Base-by-base conservation (phyloP, 2,329 filamentous ascomycete species). In the Alternaria sp. region DNA sequence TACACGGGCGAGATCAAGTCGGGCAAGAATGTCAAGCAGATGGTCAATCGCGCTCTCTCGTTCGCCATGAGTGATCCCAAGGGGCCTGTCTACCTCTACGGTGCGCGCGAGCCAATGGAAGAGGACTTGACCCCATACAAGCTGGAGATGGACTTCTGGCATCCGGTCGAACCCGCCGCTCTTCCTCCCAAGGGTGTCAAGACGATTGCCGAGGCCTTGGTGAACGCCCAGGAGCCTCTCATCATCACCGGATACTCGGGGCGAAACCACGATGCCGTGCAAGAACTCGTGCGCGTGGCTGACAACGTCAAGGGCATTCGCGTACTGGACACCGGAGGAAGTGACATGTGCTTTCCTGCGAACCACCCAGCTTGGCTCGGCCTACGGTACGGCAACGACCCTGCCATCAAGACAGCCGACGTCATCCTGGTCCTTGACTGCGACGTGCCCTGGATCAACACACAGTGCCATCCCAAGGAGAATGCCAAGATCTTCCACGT, bases 371-470 rank as follows among this genome's bases (percentile, higher is more conserved):
- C 78, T 7, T 85, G 83, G 83, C 78, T 85, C 3, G 82, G 94
- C 3, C 78, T 96, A 55, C 86, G 89, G 46, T 96, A 90, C 71
- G 93, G 93, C 4, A 85, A 87, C 3, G 91, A 97, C 55, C 88
- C 92, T 2, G 84, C 85, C 45, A 92, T 97, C 75, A 86, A 85
- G 62, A 88, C 88, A 0, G 93, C 94, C 0, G 95, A 97, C 77
- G 87, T 93, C 11, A 96, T 97, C 62, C 69, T 97, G 1, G 90
- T 97, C 3, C 76, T 97, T 23, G 91, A 97, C 79, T 96, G 93
- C 67, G 94, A 97, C 74, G 93, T 97, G 0, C 94, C 94, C 0
- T 97, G 93, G 93, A 93, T 97, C 59, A 89, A 90, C n/a, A 96
- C 93, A 0, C 88, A 89, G 64, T 89, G 86, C 80, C 84, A 85